These are phyloP conservation scores for Periconia macrospinosa DNA, from an alignment of 2,329 filamentous ascomycete genomes.

Conservation along the genomic window DNA sequence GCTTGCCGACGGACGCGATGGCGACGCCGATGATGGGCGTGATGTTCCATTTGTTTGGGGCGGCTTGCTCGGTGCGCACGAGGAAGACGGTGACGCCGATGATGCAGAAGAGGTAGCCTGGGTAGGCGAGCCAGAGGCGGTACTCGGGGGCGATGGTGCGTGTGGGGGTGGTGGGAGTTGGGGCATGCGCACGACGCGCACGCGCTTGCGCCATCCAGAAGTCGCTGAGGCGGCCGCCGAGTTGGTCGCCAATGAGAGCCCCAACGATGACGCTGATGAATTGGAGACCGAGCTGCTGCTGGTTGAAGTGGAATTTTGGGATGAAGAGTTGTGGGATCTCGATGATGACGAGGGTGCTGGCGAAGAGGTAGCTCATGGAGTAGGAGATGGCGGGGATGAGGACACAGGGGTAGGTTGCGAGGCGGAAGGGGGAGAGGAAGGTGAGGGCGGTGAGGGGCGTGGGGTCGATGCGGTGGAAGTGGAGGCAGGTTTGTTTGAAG, in stretches of 20 bases:
- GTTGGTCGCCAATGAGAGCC: constrained; percentile 60
- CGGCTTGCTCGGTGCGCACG: constrained; percentile 52
- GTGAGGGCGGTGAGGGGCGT: constrained; percentile 52
- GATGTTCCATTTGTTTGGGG: constrained; percentile 54
- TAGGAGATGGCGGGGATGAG: constrained; percentile 57
- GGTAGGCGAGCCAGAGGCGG: constrained; percentile 61
- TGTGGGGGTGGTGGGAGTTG: constrained; percentile 30
- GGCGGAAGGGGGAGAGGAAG: constrained; percentile 55
- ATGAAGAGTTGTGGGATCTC: constrained; percentile 63
- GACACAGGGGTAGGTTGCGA: constrained; percentile 52
- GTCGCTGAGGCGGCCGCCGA: constrained; percentile 59
- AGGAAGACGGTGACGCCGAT: constrained; percentile 59
- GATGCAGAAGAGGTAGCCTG: constrained; percentile 55
- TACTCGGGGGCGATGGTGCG: constrained; percentile 56
- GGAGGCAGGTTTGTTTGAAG: constrained; percentile 52
- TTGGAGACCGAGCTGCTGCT: constrained; percentile 61
- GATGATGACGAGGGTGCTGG: constrained; percentile 57
- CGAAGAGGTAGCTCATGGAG: constrained; percentile 61
- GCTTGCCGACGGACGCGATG: constrained; percentile 57
- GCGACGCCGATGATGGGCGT: constrained; percentile 59
- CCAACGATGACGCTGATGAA: constrained; percentile 61
- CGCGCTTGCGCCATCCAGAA: constrained; percentile 53
- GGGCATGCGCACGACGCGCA: no score
- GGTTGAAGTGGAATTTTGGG: constrained; percentile 58
- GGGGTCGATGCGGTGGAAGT: constrained; percentile 56